A percentile compares a stretch with the other conserved stretches of the same genome.
These are phyloP conservation scores for Ophiostoma tasmaniense DNA, from an alignment of 2,329 filamentous ascomycete species.

Conservation along the genomic window DNA sequence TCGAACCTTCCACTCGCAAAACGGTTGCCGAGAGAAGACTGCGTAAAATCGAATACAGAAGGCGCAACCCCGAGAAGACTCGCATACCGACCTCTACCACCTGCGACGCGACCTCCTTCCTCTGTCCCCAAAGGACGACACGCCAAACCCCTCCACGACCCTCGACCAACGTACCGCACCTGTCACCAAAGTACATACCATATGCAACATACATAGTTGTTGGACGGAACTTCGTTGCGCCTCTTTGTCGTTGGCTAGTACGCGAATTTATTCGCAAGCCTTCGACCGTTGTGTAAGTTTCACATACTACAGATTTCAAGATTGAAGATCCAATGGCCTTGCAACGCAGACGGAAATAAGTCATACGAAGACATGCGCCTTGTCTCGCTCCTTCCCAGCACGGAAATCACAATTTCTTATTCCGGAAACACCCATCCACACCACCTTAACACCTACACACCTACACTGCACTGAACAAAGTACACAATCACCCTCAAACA, in stretches of 20 bases:
- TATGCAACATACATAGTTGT: background rate
- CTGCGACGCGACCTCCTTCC: background rate
- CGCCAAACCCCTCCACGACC: background rate
- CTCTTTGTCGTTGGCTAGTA: constrained; percentile 11
- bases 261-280: constrained; percentile 18
- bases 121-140: background rate
- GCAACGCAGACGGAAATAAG: background rate
- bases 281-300: constrained; percentile 16
- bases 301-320: background rate
- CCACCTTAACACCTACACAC: background rate
- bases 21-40: background rate
- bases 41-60: background rate
- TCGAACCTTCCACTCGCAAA: background rate
- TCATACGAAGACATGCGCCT: background rate
- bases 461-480: background rate
- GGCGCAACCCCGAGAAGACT: background rate
- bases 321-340: background rate
- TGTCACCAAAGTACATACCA: background rate
- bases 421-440: background rate
- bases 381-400: background rate
- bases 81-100: background rate
- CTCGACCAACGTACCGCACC: background rate
- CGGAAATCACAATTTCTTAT: background rate
- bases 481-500: background rate
- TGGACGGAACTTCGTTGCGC: background rate